Evolutionary conservation across 140 eudicot species (phyloP).

Genomic region (Anethum foeniculum): DNA sequence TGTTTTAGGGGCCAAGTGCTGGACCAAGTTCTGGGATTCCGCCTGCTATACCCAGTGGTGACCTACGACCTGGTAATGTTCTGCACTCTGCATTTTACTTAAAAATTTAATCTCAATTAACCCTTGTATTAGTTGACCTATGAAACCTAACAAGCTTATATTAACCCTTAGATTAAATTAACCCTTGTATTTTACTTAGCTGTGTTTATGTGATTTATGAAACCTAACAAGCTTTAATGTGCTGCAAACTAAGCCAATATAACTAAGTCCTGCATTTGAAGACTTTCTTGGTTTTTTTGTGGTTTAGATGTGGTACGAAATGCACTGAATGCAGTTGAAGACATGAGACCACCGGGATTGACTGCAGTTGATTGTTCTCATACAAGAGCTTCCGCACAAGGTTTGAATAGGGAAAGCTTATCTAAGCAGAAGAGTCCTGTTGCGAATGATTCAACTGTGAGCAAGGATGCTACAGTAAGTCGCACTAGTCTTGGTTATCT

Average conservation of each 20-base stretch:
- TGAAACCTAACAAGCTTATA: background rate
- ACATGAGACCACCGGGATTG: constrained; percentile 39
- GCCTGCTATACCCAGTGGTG: constrained; percentile 59
- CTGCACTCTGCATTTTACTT: background rate
- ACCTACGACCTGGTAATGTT: constrained; percentile 42
- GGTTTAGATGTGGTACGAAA: background rate
- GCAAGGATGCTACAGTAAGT: constrained; percentile 76
- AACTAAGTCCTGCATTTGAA: too few species aligned
- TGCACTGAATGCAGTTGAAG: constrained; percentile 44
- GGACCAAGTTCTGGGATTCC: constrained; percentile 80
- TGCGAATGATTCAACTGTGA: constrained; percentile 53
- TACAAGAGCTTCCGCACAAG: constrained; percentile 45
- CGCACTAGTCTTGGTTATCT: background rate
- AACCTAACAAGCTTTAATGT: background rate
- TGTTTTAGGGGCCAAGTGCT: constrained; percentile 56
- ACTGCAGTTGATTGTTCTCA: constrained; percentile 65
- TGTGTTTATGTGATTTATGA: background rate
- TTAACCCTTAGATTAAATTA: too few species aligned
- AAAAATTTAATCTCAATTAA: background rate
- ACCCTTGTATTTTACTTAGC: too few species aligned
- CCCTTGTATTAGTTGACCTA: background rate
- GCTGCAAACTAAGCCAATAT: background rate
- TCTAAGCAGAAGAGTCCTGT: constrained; percentile 65
- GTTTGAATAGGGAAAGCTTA: constrained; percentile 41
- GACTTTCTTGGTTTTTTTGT: background rate